These are phyloP conservation scores for Musa schizocarpa DNA, from an alignment of 176 grass and related monocot species.

Conservation along the genomic window DNA sequence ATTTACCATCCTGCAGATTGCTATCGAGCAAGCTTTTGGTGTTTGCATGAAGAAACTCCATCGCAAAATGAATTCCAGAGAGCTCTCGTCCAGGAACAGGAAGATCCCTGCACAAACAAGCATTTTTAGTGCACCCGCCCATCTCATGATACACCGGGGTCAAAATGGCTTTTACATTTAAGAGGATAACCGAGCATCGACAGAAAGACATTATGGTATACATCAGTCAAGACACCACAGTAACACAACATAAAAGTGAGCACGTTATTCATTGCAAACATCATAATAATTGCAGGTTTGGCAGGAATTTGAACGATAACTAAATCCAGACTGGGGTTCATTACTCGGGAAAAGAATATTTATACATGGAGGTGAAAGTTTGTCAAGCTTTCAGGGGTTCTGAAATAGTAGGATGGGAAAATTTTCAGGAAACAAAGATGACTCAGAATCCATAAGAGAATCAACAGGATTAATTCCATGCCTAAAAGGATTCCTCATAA, in stretches of 20 bases:
- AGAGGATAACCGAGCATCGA: background rate
- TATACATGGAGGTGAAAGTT: too few relatives aligned
- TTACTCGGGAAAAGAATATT: too few relatives aligned
- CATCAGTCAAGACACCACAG: too few relatives aligned
- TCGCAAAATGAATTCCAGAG: slow-evolving; percentile 86
- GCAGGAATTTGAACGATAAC: background rate
- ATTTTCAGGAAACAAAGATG: too few relatives aligned
- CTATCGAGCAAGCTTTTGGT: slow-evolving; percentile 98
- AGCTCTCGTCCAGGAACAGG: slow-evolving; percentile 64
- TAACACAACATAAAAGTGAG: too few relatives aligned
- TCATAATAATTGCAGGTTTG: slow-evolving; percentile 12
- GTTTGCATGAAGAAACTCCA: slow-evolving; percentile 96
- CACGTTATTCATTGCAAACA: background rate
- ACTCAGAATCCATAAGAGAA: too few relatives aligned
- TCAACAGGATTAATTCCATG: too few relatives aligned
- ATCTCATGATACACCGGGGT: background rate
- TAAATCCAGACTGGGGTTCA: too few relatives aligned
- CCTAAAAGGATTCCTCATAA: too few relatives aligned
- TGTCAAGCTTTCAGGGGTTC: too few relatives aligned
- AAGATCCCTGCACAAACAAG: slow-evolving; percentile 55
- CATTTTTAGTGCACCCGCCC: background rate
- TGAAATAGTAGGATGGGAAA: too few relatives aligned
- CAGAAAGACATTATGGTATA: background rate
- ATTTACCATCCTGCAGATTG: slow-evolving; percentile 80
- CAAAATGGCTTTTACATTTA: background rate